Evolutionary conservation across 2,329 filamentous ascomycete genomes (phyloP), one percentile per base, ranked within the genome.

Genomic region (Lachnellula subtilissima): DNA sequence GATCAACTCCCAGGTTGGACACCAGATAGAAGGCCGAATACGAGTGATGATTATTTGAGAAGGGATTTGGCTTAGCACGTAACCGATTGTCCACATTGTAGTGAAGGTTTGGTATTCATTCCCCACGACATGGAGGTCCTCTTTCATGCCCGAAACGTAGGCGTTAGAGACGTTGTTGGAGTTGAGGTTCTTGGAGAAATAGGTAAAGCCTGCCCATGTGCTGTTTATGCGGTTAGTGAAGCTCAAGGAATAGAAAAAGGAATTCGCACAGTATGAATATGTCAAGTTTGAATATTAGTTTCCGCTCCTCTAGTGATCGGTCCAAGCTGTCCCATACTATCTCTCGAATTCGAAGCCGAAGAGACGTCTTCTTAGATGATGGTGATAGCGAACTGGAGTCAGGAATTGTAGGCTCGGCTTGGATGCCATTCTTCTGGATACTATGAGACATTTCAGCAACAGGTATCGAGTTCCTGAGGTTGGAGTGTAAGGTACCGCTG

Each of bases 11-110:
- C 82, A 70, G 8, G 73, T 71, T 0, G 81, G 80, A 64, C 84
- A 84, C 73, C 81, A 86, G 57, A 80, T 72, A 8, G 82, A 76
- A 2, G 83, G 84, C 43, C 77, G 77, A 55, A 87, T 67, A 5
- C 82, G 74, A 0, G 79, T 61, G 68, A 74, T 81, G 53, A 75
- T 73, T 68, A 83, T 77, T 0, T 78, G 70, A 7, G 76, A 65
- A 1, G 72, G 70, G 49, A 70, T 69, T 35, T 74, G 68, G 0
- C 71, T 70, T 69, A 85, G 72, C 0, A 82, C 78, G 61, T 86
- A 86, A 11, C 83, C 83, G 1, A 82, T 76, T 28, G 67, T 73
- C 62, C 73, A 75, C 63, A 70, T 73, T 4, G 73, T 70, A 22
- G 73, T 75, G 52, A 75, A 70, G 25, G 72, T 72, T 52, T 73